These are phyloP conservation scores for Ceratocystis huliohia DNA, from an alignment of 2,329 filamentous ascomycete genomes.

Conservation along the genomic window DNA sequence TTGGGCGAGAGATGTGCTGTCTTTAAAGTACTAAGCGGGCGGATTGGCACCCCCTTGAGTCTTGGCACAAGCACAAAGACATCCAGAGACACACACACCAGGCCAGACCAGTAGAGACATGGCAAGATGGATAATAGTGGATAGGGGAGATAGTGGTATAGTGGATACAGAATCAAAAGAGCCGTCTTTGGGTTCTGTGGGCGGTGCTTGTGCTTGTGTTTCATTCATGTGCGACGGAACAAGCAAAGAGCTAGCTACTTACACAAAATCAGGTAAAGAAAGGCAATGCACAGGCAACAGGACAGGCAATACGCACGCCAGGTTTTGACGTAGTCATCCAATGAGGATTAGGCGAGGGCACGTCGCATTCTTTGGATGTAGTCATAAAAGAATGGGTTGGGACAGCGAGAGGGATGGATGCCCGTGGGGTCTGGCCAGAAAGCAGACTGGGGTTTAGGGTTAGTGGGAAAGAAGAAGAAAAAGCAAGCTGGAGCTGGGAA, in stretches of 20 bases:
- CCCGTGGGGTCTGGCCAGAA: neutral
- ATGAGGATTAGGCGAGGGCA: conserved; percentile 12
- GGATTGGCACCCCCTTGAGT: conserved; percentile 6
- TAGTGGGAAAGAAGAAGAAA: neutral
- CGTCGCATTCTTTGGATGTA: conserved; percentile 5
- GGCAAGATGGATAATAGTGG: neutral
- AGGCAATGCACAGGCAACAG: neutral
- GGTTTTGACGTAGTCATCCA: neutral
- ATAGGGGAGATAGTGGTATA: neutral
- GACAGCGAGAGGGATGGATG: neutral
- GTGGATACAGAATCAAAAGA: conserved; percentile 7
- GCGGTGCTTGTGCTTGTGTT: conserved; percentile 2
- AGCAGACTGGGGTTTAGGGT: neutral
- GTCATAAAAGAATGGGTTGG: neutral
- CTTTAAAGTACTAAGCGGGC: conserved; percentile 6
- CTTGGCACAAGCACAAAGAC: conserved; percentile 10
- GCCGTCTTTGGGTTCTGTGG: neutral
- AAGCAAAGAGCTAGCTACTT: conserved; percentile 8
- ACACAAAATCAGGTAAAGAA: conserved; percentile 6
- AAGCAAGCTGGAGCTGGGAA: neutral
- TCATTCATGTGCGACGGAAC: conserved; percentile 5
- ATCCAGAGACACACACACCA: neutral
- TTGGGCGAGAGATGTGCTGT: conserved; percentile 5
- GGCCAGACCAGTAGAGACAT: neutral
- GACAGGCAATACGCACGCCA: neutral